Base-by-base conservation (phyloP, 768 basidiomycete genomes). In the Krasilnikovozyma curviuscula region DNA sequence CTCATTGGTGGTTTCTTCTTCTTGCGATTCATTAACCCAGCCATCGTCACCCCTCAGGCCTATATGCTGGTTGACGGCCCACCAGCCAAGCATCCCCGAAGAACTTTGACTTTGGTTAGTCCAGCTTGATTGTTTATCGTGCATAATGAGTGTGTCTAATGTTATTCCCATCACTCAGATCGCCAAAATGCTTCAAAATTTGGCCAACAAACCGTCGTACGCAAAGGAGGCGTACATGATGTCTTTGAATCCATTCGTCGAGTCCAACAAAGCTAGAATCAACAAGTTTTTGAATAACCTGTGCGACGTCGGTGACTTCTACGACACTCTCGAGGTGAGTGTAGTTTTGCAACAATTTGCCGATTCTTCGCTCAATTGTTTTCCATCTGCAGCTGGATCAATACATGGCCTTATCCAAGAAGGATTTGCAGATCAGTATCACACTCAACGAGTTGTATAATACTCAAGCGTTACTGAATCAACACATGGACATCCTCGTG, bases 1-100 rank as follows among this genome's bases (percentile, higher is more conserved):
- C 75, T 98, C 44, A 98, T 98, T 54, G 93, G 93, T 41, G 93
- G 93, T 9, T 98, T 98, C 70, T 98, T 98, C 75, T 98, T 98
- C 74, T 77, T 98, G 53, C 83, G 93, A 18, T 98, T 98, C 69
- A 97, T 98, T 69, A 98, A 98, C 59, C 93, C 93, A 2, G 93
- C 93, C 2, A 85, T 98, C 48, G 93, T 98, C 53, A 98, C 93
- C 0, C 93, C 93, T 0, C 93, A 98, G 63, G 93, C 93, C 27
- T 98, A 97, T 65, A 98, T 98, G 93, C 75, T 98, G 41, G 93
- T 98, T 25, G 89, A 97, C 62, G 84, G 83, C 42, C 83, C 91
- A 13, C 93, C 93, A 1, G 91, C 93, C 9, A 97, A 95, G 65
- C 91, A 97, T 63, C 93, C 93, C 24, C 73, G 93, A 43, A 77